phyloP scores from a whole-genome alignment of 2,329 filamentous ascomycete genomes.

The Fusarium nanum region DNA sequence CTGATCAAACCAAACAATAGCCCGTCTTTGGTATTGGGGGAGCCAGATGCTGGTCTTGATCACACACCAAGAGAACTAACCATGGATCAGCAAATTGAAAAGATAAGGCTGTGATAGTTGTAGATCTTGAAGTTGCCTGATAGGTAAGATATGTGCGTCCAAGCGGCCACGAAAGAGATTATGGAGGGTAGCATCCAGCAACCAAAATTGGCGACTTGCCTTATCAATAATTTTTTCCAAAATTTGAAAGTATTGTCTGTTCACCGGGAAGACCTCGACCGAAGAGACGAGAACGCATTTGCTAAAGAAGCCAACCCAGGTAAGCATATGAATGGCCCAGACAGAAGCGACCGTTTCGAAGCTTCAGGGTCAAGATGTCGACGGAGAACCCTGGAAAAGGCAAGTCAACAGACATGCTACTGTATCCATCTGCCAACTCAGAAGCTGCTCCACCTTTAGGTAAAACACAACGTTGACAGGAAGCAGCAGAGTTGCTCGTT shows the following conservation, averaged over 20 bases:
- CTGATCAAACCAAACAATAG: not conserved
- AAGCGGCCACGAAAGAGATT: constrained; percentile 40
- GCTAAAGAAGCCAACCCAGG: constrained; percentile 3
- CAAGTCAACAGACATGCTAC: constrained; percentile 14
- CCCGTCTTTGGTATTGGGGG: not conserved
- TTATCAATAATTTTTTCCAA: constrained; percentile 34
- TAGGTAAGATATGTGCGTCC: constrained; percentile 11
- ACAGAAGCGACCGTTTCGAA: constrained; percentile 6
- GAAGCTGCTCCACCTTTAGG: not conserved
- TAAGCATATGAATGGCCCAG: not conserved
- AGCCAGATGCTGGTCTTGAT: constrained; percentile 6
- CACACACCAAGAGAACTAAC: not conserved
- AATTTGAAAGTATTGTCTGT: not conserved
- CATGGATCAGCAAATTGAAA: not conserved
- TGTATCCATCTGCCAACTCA: constrained; percentile 15
- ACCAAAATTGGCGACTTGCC: constrained; percentile 13
- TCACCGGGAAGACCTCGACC: not conserved
- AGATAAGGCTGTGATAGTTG: constrained; percentile 35
- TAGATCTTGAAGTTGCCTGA: constrained; percentile 9
- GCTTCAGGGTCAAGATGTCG: not conserved
- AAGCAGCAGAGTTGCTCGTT: not conserved
- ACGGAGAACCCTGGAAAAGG: constrained; percentile 26
- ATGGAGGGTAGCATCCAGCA: constrained; percentile 25
- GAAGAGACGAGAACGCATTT: not conserved
- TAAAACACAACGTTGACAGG: not conserved